A percentile compares a stretch with the other conserved stretches of the same genome.
phyloP scores from a whole-genome alignment of 768 basidiomycete species.

The Dacryopinax primogenitus region DNA sequence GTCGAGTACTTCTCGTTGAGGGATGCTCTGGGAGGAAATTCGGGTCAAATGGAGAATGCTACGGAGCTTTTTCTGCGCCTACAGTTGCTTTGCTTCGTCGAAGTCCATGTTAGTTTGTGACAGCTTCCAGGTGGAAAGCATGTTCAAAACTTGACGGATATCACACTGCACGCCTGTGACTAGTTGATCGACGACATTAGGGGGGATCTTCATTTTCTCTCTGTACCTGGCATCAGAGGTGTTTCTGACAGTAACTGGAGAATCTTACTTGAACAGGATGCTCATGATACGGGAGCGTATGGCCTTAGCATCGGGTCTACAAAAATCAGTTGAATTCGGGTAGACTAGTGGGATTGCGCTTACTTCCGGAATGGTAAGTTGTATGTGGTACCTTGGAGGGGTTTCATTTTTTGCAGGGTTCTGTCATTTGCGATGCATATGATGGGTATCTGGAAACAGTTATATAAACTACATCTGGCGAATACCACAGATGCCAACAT shows the following conservation, averaged over 20 bases:
- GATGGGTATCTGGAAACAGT: constrained; percentile 61
- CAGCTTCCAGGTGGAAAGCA: constrained; percentile 96
- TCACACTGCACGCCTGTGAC: constrained; percentile 82
- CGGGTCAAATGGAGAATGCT: not conserved
- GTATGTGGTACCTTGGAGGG: constrained; percentile 58
- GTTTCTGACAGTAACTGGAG: not conserved
- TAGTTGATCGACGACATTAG: constrained; percentile 85
- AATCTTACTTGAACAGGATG: constrained; percentile 73
- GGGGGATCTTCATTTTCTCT: constrained; percentile 86
- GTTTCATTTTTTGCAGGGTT: constrained; percentile 80
- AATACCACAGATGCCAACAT: constrained; percentile 9
- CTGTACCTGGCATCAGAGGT: constrained; percentile 29
- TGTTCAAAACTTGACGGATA: constrained; percentile 92
- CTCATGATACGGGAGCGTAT: constrained; percentile 80
- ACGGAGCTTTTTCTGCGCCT: constrained; percentile 24
- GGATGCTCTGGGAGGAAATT: constrained; percentile 42
- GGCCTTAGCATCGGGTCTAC: constrained; percentile 59
- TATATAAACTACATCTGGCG: not conserved
- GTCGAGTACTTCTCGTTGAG: constrained; percentile 88
- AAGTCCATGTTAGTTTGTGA: constrained; percentile 70
- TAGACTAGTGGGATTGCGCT: constrained; percentile 16
- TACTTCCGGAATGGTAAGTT: constrained; percentile 68
- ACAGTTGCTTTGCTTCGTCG: constrained; percentile 88
- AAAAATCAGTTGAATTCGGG: constrained; percentile 13
- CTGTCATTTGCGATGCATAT: constrained; percentile 95